Conservation (phyloP, 495 filamentous ascomycete species). For the Daldinia vernicosa region DNA sequence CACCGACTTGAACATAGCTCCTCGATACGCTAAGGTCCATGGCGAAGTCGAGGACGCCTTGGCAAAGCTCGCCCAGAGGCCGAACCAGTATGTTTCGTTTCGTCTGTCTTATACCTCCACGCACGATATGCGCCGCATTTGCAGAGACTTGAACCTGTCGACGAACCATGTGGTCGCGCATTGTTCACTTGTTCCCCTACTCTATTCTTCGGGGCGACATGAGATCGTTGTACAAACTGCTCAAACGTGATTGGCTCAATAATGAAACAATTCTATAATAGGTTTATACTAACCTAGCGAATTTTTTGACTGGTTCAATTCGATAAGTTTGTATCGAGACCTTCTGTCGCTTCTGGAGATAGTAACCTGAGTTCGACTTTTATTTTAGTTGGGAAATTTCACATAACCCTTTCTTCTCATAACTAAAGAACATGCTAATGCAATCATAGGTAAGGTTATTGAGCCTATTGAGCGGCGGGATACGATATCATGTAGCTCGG, state of each 20-base stretch:
- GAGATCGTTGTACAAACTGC: neutral
- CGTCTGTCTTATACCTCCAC: neutral
- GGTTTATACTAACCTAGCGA: neutral
- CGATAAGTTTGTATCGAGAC: neutral
- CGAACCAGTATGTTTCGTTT: conserved; percentile 16
- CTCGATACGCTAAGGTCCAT: conserved; percentile 4
- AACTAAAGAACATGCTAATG: conserved; percentile 2
- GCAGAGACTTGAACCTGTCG: neutral
- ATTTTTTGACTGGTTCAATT: neutral
- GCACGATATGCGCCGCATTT: neutral
- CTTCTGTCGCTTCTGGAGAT: neutral
- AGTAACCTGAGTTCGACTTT: neutral
- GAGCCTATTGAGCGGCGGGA: neutral
- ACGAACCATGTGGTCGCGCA: neutral
- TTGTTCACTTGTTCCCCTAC: neutral
- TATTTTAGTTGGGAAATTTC: neutral
- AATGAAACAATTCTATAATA: neutral
- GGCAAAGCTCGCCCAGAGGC: neutral
- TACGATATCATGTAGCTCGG: neutral
- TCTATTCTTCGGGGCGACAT: neutral
- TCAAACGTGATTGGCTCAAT: neutral
- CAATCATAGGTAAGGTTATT: conserved; percentile 5
- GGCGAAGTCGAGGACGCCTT: conserved; percentile 9
- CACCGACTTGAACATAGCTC: neutral
- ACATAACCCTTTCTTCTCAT: neutral